Percentiles rank a stretch among this genome's conserved stretches.
These are phyloP conservation scores for Neofusicoccum parvum DNA, from an alignment of 2,329 filamentous ascomycete species.

Conservation along the genomic window DNA sequence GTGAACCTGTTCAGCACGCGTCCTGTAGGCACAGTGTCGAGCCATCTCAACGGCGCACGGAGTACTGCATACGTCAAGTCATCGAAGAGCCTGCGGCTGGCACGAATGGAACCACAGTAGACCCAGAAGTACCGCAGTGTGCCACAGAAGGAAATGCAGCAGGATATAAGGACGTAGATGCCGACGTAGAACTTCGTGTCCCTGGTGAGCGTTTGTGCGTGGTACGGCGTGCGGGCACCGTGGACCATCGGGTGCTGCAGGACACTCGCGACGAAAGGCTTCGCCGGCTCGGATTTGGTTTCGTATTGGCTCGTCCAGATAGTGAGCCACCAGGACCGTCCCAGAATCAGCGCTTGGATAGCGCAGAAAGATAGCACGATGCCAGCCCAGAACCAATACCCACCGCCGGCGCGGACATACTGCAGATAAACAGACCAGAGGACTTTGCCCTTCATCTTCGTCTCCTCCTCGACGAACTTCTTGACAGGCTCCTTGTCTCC, in stretches of 20 bases:
- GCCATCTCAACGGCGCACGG: slow-evolving; percentile 62
- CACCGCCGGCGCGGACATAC: slow-evolving; percentile 69
- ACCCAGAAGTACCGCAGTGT: slow-evolving; percentile 65
- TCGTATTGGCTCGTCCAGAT: slow-evolving; percentile 51
- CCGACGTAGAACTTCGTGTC: slow-evolving; percentile 61
- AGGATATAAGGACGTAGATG: slow-evolving; percentile 66
- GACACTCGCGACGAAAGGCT: neutral
- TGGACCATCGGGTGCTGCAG: slow-evolving; percentile 17
- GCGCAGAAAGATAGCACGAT: slow-evolving; percentile 54
- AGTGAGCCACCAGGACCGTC: slow-evolving; percentile 63
- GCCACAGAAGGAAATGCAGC: slow-evolving; percentile 59
- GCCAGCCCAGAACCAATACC: slow-evolving; percentile 62
- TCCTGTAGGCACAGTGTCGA: slow-evolving; percentile 78
- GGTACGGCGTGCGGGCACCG: slow-evolving; percentile 1
- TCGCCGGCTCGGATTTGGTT: neutral
- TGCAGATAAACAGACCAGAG: slow-evolving; percentile 66
- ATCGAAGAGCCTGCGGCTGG: slow-evolving; percentile 69
- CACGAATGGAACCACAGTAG: slow-evolving; percentile 66
- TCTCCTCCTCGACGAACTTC: slow-evolving; percentile 77
- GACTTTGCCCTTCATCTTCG: slow-evolving; percentile 70
- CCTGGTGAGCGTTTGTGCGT: neutral
- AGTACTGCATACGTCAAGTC: slow-evolving; percentile 68
- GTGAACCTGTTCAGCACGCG: slow-evolving; percentile 79
- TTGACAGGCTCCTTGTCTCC: slow-evolving; percentile 47
- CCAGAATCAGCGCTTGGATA: slow-evolving; percentile 59